These are phyloP conservation scores for Marasmius tenuissimus DNA, from an alignment of 1,284 basidiomycete species.

Conservation along the genomic window DNA sequence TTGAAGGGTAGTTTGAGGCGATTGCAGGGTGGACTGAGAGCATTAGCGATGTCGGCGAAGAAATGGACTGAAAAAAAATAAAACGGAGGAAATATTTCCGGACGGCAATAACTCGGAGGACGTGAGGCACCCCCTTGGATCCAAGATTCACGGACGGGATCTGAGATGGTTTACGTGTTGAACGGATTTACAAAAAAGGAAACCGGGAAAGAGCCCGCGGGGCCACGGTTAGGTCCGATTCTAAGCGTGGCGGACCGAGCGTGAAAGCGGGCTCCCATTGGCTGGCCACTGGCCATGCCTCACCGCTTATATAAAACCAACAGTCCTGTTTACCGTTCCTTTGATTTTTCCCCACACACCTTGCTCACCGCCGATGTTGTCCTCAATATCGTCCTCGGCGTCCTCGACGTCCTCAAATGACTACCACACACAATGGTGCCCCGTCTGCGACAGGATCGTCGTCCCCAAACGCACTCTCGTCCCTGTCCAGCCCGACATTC, in stretches of 20 bases:
- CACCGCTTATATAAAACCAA: constrained; percentile 23
- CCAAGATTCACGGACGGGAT: neutral
- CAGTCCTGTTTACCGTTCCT: neutral
- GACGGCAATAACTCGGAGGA: neutral
- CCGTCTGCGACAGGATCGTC: constrained; percentile 69
- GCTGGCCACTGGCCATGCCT: neutral
- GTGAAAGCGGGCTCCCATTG: neutral
- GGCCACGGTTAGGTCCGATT: constrained; percentile 21
- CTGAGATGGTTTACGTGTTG: neutral
- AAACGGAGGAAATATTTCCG: neutral
- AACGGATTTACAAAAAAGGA: constrained; percentile 1
- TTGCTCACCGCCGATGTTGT: neutral
- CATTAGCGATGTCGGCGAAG: too few relatives aligned
- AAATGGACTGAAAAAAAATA: too few relatives aligned
- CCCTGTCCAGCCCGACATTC: constrained; percentile 32
- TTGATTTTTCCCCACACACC: neutral
- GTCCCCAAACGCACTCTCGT: constrained; percentile 64
- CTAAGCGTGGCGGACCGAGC: neutral
- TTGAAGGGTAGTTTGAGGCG: too few relatives aligned
- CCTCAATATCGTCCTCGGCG: constrained; percentile 6
- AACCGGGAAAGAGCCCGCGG: constrained; percentile 20
- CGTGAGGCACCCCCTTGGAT: neutral
- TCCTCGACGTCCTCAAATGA: constrained; percentile 39
- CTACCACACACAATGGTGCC: constrained; percentile 70
- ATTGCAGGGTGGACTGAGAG: too few relatives aligned